Conservation (phyloP, 2,329 filamentous ascomycete genomes). For the Intubia oerlemansii region DNA sequence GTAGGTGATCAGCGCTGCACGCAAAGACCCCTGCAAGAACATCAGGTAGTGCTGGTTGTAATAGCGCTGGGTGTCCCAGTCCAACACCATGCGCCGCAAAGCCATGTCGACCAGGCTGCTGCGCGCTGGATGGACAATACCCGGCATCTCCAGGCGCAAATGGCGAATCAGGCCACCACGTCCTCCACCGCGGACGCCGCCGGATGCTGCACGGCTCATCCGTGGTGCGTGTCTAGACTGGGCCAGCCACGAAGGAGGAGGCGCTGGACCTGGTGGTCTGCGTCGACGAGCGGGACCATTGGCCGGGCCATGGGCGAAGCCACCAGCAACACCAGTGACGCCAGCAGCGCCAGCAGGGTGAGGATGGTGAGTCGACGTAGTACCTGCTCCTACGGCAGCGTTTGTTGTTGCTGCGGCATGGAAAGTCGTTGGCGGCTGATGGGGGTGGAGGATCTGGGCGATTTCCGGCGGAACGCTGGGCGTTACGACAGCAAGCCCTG, state of each 20-base stretch:
- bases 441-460: conserved; percentile 26
- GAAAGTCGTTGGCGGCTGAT: not conserved
- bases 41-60: conserved; percentile 37
- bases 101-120: conserved; percentile 29
- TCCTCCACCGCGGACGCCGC: not conserved
- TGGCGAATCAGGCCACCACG: not conserved
- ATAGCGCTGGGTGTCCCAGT: conserved; percentile 32
- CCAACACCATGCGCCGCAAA: conserved; percentile 25
- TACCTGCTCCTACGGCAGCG: not conserved
- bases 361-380: too few species aligned
- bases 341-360: too few species aligned
- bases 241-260: conserved; percentile 34
- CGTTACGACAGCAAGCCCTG: conserved; percentile 5
- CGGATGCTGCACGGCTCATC: not conserved
- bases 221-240: conserved; percentile 12
- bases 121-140: conserved; percentile 19
- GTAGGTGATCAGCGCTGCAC: conserved; percentile 28
- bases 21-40: conserved; percentile 29
- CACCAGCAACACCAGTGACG: too few species aligned
- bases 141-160: conserved; percentile 18
- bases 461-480: conserved; percentile 39
- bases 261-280: conserved; percentile 35
- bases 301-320: too few species aligned
- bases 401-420: not conserved
- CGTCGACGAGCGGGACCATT: too few species aligned